These are phyloP conservation scores for Parathielavia appendiculata DNA, from an alignment of 495 filamentous ascomycete genomes.

Conservation along the genomic window DNA sequence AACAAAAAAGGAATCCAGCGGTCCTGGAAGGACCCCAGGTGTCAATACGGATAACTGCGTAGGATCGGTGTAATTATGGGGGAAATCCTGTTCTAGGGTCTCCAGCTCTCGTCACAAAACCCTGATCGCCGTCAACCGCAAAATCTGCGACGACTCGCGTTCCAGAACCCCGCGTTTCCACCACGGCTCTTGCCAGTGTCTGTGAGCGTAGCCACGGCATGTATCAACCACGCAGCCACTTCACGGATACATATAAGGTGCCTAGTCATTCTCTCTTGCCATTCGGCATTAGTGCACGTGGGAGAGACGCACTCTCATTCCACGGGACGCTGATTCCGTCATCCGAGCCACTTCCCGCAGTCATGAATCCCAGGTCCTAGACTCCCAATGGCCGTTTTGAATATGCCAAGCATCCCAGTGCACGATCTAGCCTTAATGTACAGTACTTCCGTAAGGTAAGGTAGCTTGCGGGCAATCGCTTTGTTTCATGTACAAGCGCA, in stretches of 20 bases:
- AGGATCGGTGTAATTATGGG: no score
- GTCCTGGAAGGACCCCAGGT: no score
- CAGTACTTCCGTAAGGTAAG: not conserved
- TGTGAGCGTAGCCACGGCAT: constrained; percentile 28
- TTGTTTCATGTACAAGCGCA: constrained; percentile 11
- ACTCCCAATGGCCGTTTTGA: not conserved
- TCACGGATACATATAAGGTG: not conserved
- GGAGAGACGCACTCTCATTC: not conserved
- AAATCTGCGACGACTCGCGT: constrained; percentile 31
- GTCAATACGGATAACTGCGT: no score
- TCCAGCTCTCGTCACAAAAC: constrained; percentile 11
- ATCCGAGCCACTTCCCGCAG: constrained; percentile 17
- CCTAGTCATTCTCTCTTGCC: not conserved
- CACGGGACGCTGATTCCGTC: constrained; percentile 16
- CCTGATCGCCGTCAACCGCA: constrained; percentile 29
- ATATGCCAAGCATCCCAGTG: constrained; percentile 1
- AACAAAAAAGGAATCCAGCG: not conserved
- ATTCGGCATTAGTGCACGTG: not conserved
- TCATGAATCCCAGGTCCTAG: constrained; percentile 16
- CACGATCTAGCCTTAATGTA: not conserved
- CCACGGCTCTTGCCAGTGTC: constrained; percentile 24
- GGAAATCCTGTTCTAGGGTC: no score
- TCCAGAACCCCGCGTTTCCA: constrained; percentile 26
- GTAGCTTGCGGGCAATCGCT: not conserved
- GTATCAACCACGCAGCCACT: constrained; percentile 18